phyloP scores from a whole-genome alignment of 139 green algal genomes.

The Chlamydomonas schloesseri region DNA sequence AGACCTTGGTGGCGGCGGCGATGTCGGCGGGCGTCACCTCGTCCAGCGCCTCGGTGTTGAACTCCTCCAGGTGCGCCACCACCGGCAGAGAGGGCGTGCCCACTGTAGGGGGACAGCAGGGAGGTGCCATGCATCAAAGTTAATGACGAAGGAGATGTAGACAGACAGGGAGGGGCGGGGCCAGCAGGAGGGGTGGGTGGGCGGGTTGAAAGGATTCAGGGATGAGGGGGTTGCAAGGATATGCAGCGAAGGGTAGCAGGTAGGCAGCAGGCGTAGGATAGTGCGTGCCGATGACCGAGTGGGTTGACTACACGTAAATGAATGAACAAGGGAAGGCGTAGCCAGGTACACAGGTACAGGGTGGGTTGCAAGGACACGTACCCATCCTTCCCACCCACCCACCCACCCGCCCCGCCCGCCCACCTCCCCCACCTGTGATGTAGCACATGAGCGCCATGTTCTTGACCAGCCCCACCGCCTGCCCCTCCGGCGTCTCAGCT shows the following conservation, averaged over 20 bases:
- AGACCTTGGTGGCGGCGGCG: slow-evolving; percentile 68
- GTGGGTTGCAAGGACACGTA: too few relatives aligned
- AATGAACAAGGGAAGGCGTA: too few relatives aligned
- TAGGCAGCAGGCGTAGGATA: too few relatives aligned
- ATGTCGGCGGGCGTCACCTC: slow-evolving; percentile 81
- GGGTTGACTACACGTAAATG: too few relatives aligned
- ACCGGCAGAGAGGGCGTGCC: slow-evolving; percentile 78
- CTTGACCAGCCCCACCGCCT: slow-evolving; percentile 96
- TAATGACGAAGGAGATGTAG: neutral
- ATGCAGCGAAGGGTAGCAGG: too few relatives aligned
- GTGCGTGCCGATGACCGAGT: too few relatives aligned
- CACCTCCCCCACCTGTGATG: slow-evolving; percentile 71
- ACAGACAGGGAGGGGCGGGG: too few relatives aligned
- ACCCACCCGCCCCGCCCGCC: neutral
- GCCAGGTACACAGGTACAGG: too few relatives aligned
- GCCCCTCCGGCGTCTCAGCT: slow-evolving; percentile 96
- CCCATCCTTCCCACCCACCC: neutral
- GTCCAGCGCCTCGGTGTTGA: slow-evolving; percentile 84
- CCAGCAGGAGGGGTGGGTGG: neutral
- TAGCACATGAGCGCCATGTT: slow-evolving; percentile 98
- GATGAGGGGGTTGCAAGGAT: neutral
- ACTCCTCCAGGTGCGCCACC: slow-evolving; percentile 88
- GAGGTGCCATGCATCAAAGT: too few relatives aligned
- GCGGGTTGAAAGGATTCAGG: too few relatives aligned
- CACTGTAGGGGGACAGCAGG: slow-evolving; percentile 30